Conservation (phyloP, 805 yeast genomes). For the Sugiyamaella americana region DNA sequence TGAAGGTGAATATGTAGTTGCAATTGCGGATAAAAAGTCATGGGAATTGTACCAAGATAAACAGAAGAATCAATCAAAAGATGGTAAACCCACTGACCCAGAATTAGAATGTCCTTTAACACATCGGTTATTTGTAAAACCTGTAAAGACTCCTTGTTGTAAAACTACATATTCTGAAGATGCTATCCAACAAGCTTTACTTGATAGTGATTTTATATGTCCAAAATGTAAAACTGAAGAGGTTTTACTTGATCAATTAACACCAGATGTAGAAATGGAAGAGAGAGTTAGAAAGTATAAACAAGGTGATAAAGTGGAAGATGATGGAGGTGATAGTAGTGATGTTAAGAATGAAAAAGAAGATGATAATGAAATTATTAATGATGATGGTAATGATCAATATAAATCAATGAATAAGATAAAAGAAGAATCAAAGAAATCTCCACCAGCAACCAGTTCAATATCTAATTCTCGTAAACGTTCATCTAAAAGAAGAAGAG, state of each 20-base stretch:
- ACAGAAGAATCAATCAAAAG: slow-evolving; percentile 32
- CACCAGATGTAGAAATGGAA: slow-evolving; percentile 54
- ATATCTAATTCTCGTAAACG: too few relatives aligned
- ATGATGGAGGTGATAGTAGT: not conserved
- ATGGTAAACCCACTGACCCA: slow-evolving; percentile 49
- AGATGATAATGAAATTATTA: slow-evolving; percentile 1
- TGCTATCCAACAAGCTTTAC: slow-evolving; percentile 56
- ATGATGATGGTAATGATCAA: not conserved
- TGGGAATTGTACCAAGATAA: slow-evolving; percentile 85
- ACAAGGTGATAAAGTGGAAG: slow-evolving; percentile 9
- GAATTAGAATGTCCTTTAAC: slow-evolving; percentile 67
- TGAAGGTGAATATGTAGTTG: slow-evolving; percentile 91
- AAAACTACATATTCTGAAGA: slow-evolving; percentile 50
- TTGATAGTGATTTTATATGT: slow-evolving; percentile 83
- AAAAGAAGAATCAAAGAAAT: not conserved
- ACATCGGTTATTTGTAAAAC: slow-evolving; percentile 56
- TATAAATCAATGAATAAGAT: slow-evolving; percentile 5
- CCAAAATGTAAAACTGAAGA: slow-evolving; percentile 79
- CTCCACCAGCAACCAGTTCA: not conserved
- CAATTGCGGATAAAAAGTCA: slow-evolving; percentile 87
- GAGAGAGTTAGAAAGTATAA: slow-evolving; percentile 45
- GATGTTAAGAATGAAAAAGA: slow-evolving; percentile 1
- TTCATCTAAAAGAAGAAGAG: not conserved
- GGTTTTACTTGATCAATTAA: slow-evolving; percentile 65
- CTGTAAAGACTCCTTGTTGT: slow-evolving; percentile 84